phyloP scores from a whole-genome alignment of 1,139 yeast genomes.

The Blastobotrys proliferans region DNA sequence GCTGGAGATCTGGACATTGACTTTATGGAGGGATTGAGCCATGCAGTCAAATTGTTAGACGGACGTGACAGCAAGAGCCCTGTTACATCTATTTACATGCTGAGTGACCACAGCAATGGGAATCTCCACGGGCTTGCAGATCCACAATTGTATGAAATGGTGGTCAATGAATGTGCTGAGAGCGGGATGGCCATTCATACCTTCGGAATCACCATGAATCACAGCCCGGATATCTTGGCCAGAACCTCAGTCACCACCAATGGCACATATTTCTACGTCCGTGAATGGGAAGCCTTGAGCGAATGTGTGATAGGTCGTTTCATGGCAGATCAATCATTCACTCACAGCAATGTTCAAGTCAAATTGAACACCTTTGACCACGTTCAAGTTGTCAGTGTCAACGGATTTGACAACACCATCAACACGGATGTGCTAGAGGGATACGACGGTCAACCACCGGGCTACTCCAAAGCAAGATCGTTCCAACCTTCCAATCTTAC shows the following conservation, averaged over 20 bases:
- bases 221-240: conserved; percentile 16
- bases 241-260: conserved; percentile 9
- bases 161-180: conserved; percentile 9
- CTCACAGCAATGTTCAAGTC: conserved; percentile 19
- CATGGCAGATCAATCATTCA: conserved; percentile 14
- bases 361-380: conserved; percentile 16
- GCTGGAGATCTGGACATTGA: no score
- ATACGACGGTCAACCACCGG: conserved; percentile 9
- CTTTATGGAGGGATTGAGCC: conserved; percentile 13
- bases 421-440: conserved; percentile 13
- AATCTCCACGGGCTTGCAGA: conserved; percentile 1
- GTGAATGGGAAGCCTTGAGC: conserved; percentile 16
- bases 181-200: conserved; percentile 13
- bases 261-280: conserved; percentile 18
- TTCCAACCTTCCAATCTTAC: conserved; percentile 13
- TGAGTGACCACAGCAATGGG: conserved; percentile 9
- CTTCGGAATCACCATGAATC: conserved; percentile 17
- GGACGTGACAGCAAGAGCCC: conserved; percentile 7
- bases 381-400: conserved; percentile 16
- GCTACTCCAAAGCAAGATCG: conserved; percentile 4
- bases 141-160: conserved; percentile 3
- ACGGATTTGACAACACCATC: conserved; percentile 15
- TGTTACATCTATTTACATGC: conserved; percentile 10
- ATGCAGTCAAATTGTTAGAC: conserved; percentile 11
- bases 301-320: conserved; percentile 15